Evolutionary conservation across 2,329 filamentous ascomycete genomes (phyloP).

Genomic region (Aureobasidium namibiae): DNA sequence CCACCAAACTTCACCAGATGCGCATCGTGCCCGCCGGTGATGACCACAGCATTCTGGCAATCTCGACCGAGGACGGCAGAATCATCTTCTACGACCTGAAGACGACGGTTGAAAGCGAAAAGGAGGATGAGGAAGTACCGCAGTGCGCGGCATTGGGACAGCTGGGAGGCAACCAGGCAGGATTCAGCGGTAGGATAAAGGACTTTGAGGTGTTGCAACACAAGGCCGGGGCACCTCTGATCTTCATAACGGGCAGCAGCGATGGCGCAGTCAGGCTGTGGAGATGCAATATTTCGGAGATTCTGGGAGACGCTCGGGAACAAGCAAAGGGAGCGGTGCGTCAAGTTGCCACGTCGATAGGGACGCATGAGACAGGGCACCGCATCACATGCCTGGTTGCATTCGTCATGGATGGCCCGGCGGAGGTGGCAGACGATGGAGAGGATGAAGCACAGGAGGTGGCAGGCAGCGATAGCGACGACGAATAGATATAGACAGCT

Average conservation of each 20-base stretch:
- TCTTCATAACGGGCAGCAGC: conserved; percentile 70
- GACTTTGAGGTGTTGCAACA: conserved; percentile 64
- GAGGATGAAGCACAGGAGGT: background rate
- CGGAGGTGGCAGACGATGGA: background rate
- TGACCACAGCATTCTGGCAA: conserved; percentile 49
- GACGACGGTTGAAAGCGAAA: conserved; percentile 32
- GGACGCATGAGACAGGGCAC: conserved; percentile 75
- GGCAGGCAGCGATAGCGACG: conserved; percentile 14
- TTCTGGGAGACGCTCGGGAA: background rate
- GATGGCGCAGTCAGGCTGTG: conserved; percentile 80
- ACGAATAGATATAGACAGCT: background rate
- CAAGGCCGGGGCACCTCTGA: conserved; percentile 32
- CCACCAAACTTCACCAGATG: conserved; percentile 78
- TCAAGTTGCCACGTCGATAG: conserved; percentile 60
- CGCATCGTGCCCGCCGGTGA: conserved; percentile 52
- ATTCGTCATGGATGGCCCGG: conserved; percentile 60
- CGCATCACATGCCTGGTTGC: conserved; percentile 81
- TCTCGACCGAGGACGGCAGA: conserved; percentile 85
- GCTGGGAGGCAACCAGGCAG: conserved; percentile 61
- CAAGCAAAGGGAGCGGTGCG: conserved; percentile 17
- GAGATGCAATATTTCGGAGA: conserved; percentile 39
- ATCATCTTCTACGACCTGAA: conserved; percentile 74
- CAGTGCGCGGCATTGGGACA: conserved; percentile 54
- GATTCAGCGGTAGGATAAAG: conserved; percentile 69
- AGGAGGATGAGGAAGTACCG: conserved; percentile 36